Conservation (phyloP, 306 rosid genomes). For the Calophaca sinica region DNA sequence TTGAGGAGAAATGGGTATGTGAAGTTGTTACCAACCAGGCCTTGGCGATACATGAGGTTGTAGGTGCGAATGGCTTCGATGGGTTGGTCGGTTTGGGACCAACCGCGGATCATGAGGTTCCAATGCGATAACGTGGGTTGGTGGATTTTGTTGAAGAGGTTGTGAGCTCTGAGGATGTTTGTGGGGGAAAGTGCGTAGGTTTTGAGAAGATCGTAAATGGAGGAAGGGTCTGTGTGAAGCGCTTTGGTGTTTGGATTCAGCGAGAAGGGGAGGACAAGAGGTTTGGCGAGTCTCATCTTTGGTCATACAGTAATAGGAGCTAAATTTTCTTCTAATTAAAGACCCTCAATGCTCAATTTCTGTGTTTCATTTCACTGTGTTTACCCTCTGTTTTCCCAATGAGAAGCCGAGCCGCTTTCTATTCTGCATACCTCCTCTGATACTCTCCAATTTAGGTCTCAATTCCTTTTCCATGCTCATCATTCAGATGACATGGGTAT, state of each 20-base stretch:
- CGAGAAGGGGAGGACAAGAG: slow-evolving; percentile 2
- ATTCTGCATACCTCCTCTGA: no score
- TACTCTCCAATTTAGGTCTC: no score
- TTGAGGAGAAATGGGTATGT: slow-evolving; percentile 70
- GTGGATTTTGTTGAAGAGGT: slow-evolving; percentile 44
- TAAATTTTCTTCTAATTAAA: no score
- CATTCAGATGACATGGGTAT: no score
- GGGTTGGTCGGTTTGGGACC: slow-evolving; percentile 62
- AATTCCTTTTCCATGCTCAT: no score
- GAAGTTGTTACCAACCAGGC: slow-evolving; percentile 56
- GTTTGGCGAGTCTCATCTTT: slow-evolving; percentile 54
- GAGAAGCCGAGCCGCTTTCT: no score
- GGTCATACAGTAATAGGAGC: not conserved
- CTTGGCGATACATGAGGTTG: slow-evolving; percentile 52
- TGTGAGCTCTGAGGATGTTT: slow-evolving; percentile 50
- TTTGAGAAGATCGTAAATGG: slow-evolving; percentile 52
- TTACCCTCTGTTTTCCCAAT: no score
- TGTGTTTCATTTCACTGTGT: no score
- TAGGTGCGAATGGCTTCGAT: slow-evolving; percentile 59
- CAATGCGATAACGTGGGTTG: slow-evolving; percentile 66
- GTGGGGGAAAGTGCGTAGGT: no score
- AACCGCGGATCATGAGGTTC: slow-evolving; percentile 76
- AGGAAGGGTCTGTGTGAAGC: slow-evolving; percentile 59
- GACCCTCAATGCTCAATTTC: no score
- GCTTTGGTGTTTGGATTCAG: slow-evolving; percentile 44